These are phyloP conservation scores for Sorghum bicolor DNA, from an alignment of 176 grass and related monocot species.

Conservation along the genomic window Sorghum_bicolor_NCBIv3 NC_012870.2:79006501-79007000, in stretches of 20 bases:
- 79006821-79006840: conserved; percentile 27
- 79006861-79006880: neutral
- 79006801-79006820: conserved; percentile 7
- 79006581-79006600: no score
- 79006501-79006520: conserved; percentile 34
- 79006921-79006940: conserved; percentile 32
- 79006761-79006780: neutral
- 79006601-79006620: neutral
- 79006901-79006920: conserved; percentile 40
- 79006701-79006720: conserved; percentile 9
- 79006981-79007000: neutral
- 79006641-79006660: neutral
- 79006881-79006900: neutral
- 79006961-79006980: neutral
- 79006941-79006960: neutral
- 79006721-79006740: neutral
- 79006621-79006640: neutral
- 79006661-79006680: conserved; percentile 29
- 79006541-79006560: no score
- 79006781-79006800: neutral
- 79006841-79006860: neutral
- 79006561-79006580: no score
- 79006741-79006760: neutral
- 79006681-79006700: neutral
- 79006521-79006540: neutral